phyloP scores from a whole-genome alignment of 176 grass and related monocot species.

The Triticum urartu region DNA sequence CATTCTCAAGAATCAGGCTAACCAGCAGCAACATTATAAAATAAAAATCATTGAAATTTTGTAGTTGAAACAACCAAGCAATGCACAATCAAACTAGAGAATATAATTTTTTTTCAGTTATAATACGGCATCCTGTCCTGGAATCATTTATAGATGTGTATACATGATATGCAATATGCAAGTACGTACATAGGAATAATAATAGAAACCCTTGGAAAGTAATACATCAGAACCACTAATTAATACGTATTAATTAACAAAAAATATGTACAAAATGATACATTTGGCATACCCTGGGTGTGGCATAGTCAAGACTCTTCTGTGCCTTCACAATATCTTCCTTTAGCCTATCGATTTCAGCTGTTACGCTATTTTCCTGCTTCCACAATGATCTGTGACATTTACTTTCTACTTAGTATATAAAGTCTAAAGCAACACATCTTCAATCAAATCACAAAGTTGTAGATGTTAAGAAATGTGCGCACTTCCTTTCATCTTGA shows the following conservation, averaged over 20 bases:
- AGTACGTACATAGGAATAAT: not conserved
- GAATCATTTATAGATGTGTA: not conserved
- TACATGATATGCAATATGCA: not conserved
- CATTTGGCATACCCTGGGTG: slow-evolving; percentile 56
- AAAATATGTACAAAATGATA: not conserved
- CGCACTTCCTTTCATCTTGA: slow-evolving; percentile 90
- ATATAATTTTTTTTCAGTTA: not conserved
- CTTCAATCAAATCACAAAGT: slow-evolving; percentile 4
- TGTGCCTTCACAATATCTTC: slow-evolving; percentile 66
- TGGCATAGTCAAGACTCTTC: slow-evolving; percentile 85
- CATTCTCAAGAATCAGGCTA: too few species aligned
- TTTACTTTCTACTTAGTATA: slow-evolving; percentile 35
- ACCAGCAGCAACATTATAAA: too few species aligned
- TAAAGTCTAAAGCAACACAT: slow-evolving; percentile 6
- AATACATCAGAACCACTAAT: not conserved
- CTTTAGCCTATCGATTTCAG: slow-evolving; percentile 72
- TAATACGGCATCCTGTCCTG: not conserved
- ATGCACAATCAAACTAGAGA: not conserved
- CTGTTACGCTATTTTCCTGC: slow-evolving; percentile 65
- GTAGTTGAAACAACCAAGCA: not conserved
- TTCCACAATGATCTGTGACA: slow-evolving; percentile 77
- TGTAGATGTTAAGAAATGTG: not conserved
- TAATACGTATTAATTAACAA: not conserved
- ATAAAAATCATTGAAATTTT: too few species aligned
- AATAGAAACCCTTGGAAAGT: not conserved